A percentile compares a stretch with the other conserved stretches of the same genome.
These are phyloP conservation scores for Pseudocercospora cruenta DNA, from an alignment of 2,329 filamentous ascomycete species.

Conservation along the genomic window DNA sequence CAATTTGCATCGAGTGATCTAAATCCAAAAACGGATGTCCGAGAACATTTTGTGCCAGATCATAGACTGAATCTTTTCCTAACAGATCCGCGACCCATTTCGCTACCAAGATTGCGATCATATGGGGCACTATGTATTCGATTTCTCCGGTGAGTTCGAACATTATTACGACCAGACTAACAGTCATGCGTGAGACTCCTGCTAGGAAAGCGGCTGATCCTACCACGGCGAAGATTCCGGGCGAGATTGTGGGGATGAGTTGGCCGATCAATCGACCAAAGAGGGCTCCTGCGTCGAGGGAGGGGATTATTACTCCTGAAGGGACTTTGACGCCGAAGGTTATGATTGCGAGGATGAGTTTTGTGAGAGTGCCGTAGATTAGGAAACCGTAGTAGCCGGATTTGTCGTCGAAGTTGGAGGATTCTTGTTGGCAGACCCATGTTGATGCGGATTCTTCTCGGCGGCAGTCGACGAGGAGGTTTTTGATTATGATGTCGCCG, in stretches of 20 bases:
- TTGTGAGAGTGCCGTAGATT: slow-evolving; percentile 57
- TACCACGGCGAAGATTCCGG: slow-evolving; percentile 65
- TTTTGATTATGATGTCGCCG: slow-evolving; percentile 60
- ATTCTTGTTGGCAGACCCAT: slow-evolving; percentile 59
- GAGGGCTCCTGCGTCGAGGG: slow-evolving; percentile 60
- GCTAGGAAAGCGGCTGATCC: slow-evolving; percentile 62
- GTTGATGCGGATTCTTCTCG: slow-evolving; percentile 38
- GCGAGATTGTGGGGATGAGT: slow-evolving; percentile 51
- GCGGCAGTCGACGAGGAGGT: slow-evolving; percentile 60
- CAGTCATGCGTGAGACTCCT: slow-evolving; percentile 62
- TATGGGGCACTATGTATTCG: slow-evolving; percentile 58
- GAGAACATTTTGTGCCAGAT: slow-evolving; percentile 62
- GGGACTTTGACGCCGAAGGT: slow-evolving; percentile 65
- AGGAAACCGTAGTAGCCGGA: slow-evolving; percentile 57
- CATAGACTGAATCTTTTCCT: slow-evolving; percentile 59
- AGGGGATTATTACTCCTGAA: slow-evolving; percentile 64
- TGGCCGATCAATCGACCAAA: slow-evolving; percentile 60
- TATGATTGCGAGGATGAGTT: slow-evolving; percentile 60
- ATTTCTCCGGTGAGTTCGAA: slow-evolving; percentile 64
- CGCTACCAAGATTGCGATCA: slow-evolving; percentile 62
- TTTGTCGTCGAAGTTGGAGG: slow-evolving; percentile 27
- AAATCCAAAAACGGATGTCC: slow-evolving; percentile 62
- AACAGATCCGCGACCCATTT: slow-evolving; percentile 63
- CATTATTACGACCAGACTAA: slow-evolving; percentile 63
- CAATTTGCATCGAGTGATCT: slow-evolving; percentile 52